phyloP scores from a whole-genome alignment of 2,329 filamentous ascomycete species.

The Colletotrichum costaricense region DNA sequence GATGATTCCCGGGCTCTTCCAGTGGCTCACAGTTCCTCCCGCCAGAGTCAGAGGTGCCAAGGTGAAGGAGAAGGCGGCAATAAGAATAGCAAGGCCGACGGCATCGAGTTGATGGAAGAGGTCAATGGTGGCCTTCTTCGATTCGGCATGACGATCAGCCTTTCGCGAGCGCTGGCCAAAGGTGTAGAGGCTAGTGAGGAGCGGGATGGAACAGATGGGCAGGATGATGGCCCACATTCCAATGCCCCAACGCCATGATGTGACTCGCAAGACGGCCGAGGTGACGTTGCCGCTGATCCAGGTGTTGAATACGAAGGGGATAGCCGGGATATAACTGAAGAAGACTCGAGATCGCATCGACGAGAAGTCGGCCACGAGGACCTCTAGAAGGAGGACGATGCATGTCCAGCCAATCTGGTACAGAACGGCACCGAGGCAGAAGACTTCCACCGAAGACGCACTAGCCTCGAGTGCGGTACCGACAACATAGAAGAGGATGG shows the following conservation, averaged over 20 bases:
- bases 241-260: slow-evolving; percentile 71
- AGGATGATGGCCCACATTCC: slow-evolving; percentile 75
- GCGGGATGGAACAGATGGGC: slow-evolving; percentile 64
- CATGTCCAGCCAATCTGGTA: slow-evolving; percentile 70
- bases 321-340: slow-evolving; percentile 71
- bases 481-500: slow-evolving; percentile 65
- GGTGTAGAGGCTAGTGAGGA: slow-evolving; percentile 55
- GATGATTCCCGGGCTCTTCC: slow-evolving; percentile 62
- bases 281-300: slow-evolving; percentile 72
- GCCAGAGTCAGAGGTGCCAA: slow-evolving; percentile 66
- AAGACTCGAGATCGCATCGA: slow-evolving; percentile 69
- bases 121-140: slow-evolving; percentile 49
- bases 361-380: slow-evolving; percentile 70
- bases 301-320: slow-evolving; percentile 71
- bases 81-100: slow-evolving; percentile 58
- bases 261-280: slow-evolving; percentile 57
- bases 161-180: slow-evolving; percentile 56
- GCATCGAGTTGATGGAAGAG: slow-evolving; percentile 68
- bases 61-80: slow-evolving; percentile 58
- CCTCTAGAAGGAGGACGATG: slow-evolving; percentile 68
- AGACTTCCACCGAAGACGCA: slow-evolving; percentile 58
- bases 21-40: slow-evolving; percentile 58
- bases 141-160: not conserved
- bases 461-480: slow-evolving; percentile 66
- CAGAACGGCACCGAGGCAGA: slow-evolving; percentile 64